A percentile compares a stretch with the other conserved stretches of the same genome.
These are phyloP conservation scores for Ambrosiella xylebori DNA, from an alignment of 2,329 filamentous ascomycete species.

Conservation along the genomic window DNA sequence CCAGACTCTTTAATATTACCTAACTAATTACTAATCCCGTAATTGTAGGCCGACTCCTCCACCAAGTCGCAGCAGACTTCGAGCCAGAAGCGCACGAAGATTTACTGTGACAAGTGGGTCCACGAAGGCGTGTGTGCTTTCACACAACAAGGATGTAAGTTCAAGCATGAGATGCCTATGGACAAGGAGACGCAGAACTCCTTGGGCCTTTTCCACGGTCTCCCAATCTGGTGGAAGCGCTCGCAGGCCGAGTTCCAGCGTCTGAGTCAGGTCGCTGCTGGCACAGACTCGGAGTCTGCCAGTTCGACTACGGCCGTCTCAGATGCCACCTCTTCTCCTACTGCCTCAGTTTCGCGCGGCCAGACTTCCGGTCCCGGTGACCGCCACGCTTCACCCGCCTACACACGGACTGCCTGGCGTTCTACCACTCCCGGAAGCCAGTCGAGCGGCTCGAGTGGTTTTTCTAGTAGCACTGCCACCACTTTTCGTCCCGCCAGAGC, in stretches of 20 bases:
- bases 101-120: constrained; percentile 83
- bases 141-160: constrained; percentile 70
- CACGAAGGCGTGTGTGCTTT: constrained; percentile 73
- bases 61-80: not conserved
- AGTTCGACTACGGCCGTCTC: not conserved
- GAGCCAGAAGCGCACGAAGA: constrained; percentile 34
- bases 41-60: not conserved
- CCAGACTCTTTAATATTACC: not conserved
- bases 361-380: not conserved
- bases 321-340: not conserved
- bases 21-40: not conserved
- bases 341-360: not conserved
- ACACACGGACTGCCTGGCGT: not conserved
- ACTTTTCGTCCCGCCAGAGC: not conserved
- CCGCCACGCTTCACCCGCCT: constrained; percentile 3
- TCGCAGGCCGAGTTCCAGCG: constrained; percentile 6
- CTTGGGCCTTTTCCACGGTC: constrained; percentile 52
- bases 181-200: constrained; percentile 46
- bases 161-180: constrained; percentile 76
- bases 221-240: constrained; percentile 42
- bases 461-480: not conserved
- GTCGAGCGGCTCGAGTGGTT: not conserved
- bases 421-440: not conserved
- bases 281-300: not conserved
- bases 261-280: constrained; percentile 1